Percentiles rank a stretch among this genome's conserved stretches.
Evolutionary conservation across 441 rosid genomes (phyloP).

Genomic region (Pelargonium cotyledonis): DNA sequence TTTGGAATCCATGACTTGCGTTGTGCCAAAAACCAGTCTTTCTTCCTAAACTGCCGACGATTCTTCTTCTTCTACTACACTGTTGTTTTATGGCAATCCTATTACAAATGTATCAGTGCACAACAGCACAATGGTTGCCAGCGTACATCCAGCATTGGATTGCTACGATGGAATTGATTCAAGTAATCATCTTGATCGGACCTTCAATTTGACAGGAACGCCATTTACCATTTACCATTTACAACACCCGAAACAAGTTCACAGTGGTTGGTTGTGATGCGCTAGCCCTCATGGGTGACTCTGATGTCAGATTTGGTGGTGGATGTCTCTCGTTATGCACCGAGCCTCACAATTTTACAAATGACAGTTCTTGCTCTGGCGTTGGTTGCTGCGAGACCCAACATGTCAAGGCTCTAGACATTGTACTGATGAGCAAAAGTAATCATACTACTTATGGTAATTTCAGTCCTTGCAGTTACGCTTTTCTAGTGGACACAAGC

Average conservation of each 20-base stretch:
- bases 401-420: neutral
- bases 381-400: neutral
- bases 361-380: neutral
- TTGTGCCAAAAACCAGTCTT: too few species aligned
- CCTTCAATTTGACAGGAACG: neutral
- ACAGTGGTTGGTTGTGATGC: constrained; percentile 6
- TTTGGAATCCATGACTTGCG: too few species aligned
- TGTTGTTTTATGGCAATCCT: too few species aligned
- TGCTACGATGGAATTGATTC: too few species aligned
- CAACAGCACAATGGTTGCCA: too few species aligned
- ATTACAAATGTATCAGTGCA: too few species aligned
- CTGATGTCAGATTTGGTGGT: neutral
- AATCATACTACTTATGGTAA: neutral
- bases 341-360: neutral
- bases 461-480: too few species aligned
- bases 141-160: too few species aligned
- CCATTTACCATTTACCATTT: neutral
- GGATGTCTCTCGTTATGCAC: neutral
- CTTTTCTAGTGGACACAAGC: too few species aligned
- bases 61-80: too few species aligned
- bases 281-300: neutral
- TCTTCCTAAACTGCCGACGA: too few species aligned
- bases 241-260: neutral
- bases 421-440: accelerated
- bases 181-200: too few species aligned